Percentiles rank a stretch among this genome's conserved stretches.
Conservation (phyloP, 306 rosid genomes). For the Crotalaria pallida region DNA sequence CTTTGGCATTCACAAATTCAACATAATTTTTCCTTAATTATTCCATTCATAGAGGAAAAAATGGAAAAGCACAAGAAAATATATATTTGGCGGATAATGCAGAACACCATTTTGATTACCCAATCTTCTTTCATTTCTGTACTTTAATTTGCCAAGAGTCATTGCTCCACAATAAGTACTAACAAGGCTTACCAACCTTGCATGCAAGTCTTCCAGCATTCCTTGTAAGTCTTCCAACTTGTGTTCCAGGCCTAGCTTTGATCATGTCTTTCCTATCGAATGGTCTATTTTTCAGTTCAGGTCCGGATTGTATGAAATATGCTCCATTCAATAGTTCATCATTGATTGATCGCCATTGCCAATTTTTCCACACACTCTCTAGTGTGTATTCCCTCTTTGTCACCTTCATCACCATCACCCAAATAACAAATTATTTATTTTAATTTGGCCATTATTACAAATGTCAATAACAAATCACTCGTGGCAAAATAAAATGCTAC, state of each 20-base stretch:
- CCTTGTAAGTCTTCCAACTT: conserved; percentile 43
- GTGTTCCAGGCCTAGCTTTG: conserved; percentile 46
- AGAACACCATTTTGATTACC: background rate
- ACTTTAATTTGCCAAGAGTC: background rate
- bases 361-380: conserved; percentile 29
- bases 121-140: background rate
- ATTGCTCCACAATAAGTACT: background rate
- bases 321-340: conserved; percentile 71
- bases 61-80: background rate
- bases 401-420: conserved; percentile 29
- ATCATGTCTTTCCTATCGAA: conserved; percentile 40
- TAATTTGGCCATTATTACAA: background rate
- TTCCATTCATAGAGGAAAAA: background rate
- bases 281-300: conserved; percentile 10
- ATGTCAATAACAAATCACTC: background rate
- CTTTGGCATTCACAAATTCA: background rate
- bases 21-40: background rate
- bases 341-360: conserved; percentile 86
- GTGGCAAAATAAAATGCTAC: background rate
- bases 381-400: conserved; percentile 58
- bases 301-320: conserved; percentile 46
- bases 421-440: background rate
- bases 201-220: conserved; percentile 46
- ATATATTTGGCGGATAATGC: background rate
- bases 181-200: conserved; percentile 42